phyloP scores from a whole-genome alignment of 169 alveolate genomes.

The Blepharisma undulans region DNA sequence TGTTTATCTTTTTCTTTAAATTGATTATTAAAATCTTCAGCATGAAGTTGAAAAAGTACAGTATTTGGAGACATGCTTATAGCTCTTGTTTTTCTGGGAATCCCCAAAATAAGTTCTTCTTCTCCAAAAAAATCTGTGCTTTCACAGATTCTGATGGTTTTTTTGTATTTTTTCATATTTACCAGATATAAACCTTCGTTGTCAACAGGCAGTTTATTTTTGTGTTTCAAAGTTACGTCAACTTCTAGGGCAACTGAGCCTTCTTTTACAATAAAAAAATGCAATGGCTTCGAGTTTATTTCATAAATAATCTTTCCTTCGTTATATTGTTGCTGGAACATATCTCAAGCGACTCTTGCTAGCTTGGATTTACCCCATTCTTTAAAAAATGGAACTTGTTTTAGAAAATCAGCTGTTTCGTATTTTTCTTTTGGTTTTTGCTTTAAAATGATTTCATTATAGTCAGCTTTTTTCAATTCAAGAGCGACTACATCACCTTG shows the following conservation, averaged over 20 bases:
- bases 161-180: not conserved
- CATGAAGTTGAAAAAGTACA: not conserved
- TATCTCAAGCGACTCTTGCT: not conserved
- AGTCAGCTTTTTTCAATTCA: not conserved
- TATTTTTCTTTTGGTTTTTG: not conserved
- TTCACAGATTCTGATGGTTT: not conserved
- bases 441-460: not conserved
- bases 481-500: not conserved
- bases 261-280: not conserved
- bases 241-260: not conserved
- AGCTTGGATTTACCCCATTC: not conserved
- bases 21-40: not conserved
- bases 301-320: not conserved
- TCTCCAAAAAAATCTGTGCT: slow-evolving; percentile 15
- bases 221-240: not conserved
- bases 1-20: slow-evolving; percentile 10
- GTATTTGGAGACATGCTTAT: not conserved
- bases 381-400: not conserved
- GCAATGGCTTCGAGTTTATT: not conserved
- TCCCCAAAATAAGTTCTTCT: not conserved
- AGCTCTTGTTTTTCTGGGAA: not conserved
- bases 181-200: not conserved
- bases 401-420: not conserved
- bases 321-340: not conserved
- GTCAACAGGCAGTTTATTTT: not conserved